Evolutionary conservation across 192 early-diverging fungal genomes (phyloP), one percentile per base, ranked within the genome.

Genomic region (Mortierella alpina): DNA sequence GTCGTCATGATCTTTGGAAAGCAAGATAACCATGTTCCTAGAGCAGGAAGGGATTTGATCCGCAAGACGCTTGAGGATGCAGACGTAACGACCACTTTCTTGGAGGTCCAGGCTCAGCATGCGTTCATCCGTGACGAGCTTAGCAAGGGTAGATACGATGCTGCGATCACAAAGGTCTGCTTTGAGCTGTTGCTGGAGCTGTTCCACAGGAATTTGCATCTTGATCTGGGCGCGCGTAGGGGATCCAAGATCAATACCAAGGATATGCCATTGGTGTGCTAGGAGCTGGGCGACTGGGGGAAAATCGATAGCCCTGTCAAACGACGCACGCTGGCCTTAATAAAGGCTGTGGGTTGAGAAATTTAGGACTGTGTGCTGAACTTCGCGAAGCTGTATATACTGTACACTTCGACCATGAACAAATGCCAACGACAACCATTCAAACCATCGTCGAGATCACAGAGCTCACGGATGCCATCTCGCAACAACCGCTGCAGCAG

Each of bases 71-170:
- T 92, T 2, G 79, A 84, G 53, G 85, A 89, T 55, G 71, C 75
- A 7, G 80, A 82, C 20, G 84, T 90, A 8, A 81, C 81, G 13
- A 84, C 89, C 20, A 85, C 85, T 5, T 92, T 88, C 79, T 80
- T 83, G 39, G 91, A 92, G 77, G 75, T 88, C 48, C 88, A 88
- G 53, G 88, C 85, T 20, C 90, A 91, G 68, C 91, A 92, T 68
- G 91, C 91, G 18, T 92, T 90, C 66, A 90, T 92, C 57, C 82
- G 91, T 14, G 91, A 92, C 72, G 89, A 91, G 61, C 59, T 88
- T 46, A 81, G 73, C 68, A 92, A 92, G 64, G 90, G 88, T 22
- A 71, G 91, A 54, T 92, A 91, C 63, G 91, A 92, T 66, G 84
- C 91, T 11, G 87, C 90, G 39, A 65, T 90, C 59, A 70, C 90